Evolutionary conservation across 352 stramenopile species (phyloP).

Genomic region (Nothophytophthora sp.): DNA sequence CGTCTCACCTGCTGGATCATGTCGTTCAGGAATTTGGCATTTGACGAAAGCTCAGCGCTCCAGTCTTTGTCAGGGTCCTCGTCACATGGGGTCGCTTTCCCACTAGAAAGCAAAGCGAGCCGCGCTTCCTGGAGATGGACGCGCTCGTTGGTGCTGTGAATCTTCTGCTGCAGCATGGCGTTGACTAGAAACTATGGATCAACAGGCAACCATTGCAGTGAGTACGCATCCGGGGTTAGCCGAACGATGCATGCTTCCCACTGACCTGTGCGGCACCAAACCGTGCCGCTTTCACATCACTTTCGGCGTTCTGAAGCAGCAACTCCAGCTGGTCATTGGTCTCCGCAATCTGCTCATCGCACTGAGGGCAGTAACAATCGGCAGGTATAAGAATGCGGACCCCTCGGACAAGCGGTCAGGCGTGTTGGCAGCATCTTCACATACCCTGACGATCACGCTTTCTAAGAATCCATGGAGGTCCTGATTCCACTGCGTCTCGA

Average conservation of each 20-base stretch:
- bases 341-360: conserved; percentile 44
- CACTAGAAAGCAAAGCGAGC: conserved; percentile 9
- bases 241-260: background rate
- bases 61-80: background rate
- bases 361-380: conserved; percentile 28
- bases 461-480: conserved; percentile 41
- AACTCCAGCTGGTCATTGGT: conserved; percentile 44
- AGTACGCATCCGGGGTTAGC: background rate
- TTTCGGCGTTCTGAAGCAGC: conserved; percentile 45
- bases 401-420: background rate
- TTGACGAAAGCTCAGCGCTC: conserved; percentile 18
- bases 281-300: conserved; percentile 37
- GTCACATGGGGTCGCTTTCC: background rate
- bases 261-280: conserved; percentile 55
- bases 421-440: no score
- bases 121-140: conserved; percentile 34
- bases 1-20: conserved; percentile 66
- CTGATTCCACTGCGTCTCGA: conserved; percentile 22
- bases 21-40: conserved; percentile 45
- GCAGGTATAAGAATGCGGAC: background rate
- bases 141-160: conserved; percentile 43
- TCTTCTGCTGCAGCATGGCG: conserved; percentile 61
- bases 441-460: conserved; percentile 24
- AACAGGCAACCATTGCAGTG: background rate
- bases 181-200: conserved; percentile 49